These are phyloP conservation scores for Psilocybe azurescens DNA, from an alignment of 768 basidiomycete genomes.

Conservation along the genomic window DNA sequence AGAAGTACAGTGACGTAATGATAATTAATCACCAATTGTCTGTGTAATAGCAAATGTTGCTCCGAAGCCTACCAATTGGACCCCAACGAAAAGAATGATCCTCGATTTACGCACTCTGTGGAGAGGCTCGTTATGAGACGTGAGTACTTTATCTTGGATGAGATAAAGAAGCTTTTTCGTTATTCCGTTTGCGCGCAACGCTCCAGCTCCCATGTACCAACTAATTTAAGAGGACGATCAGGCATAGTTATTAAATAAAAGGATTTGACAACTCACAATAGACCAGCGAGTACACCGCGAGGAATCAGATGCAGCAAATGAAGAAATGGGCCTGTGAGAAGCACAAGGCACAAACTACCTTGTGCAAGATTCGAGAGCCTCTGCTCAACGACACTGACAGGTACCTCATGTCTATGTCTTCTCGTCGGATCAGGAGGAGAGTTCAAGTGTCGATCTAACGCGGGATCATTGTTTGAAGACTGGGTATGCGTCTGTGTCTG, in stretches of 20 bases:
- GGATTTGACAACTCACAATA: constrained; percentile 65
- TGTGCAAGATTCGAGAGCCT: constrained; percentile 91
- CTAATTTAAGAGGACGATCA: constrained; percentile 35
- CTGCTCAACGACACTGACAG: constrained; percentile 86
- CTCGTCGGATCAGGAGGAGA: constrained; percentile 25
- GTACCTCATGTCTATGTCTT: constrained; percentile 48
- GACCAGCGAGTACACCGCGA: constrained; percentile 80
- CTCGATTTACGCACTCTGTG: constrained; percentile 74
- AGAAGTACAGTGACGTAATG: neutral
- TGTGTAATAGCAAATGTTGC: constrained; percentile 92
- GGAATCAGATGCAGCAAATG: constrained; percentile 83
- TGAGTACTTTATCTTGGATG: constrained; percentile 71
- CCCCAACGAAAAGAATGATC: constrained; percentile 69
- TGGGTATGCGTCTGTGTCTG: constrained; percentile 17
- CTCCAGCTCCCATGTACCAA: constrained; percentile 93
- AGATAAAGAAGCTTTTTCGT: constrained; percentile 83
- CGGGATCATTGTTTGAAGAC: constrained; percentile 13
- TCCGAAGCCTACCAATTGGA: constrained; percentile 86
- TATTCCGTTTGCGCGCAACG: constrained; percentile 82
- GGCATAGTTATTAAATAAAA: neutral
- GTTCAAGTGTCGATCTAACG: constrained; percentile 12
- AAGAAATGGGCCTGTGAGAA: constrained; percentile 83
- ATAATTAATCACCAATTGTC: constrained; percentile 66
- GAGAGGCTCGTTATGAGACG: constrained; percentile 71
- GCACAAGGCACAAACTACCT: constrained; percentile 77